Evolutionary conservation across 495 filamentous ascomycete genomes (phyloP), one percentile per base, ranked within the genome.

Genomic region (Physcia stellaris): DNA sequence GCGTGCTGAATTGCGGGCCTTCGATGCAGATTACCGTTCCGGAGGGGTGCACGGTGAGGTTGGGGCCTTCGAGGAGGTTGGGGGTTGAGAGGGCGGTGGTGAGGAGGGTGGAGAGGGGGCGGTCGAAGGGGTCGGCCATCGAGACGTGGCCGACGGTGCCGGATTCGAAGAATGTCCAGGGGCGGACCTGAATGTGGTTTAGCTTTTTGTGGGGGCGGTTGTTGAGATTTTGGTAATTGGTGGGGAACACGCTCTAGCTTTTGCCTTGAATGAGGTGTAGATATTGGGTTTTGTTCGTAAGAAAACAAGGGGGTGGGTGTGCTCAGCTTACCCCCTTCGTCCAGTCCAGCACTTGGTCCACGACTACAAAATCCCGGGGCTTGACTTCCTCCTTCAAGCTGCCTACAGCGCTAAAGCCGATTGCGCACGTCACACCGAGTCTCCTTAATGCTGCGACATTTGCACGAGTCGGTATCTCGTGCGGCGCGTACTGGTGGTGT

Each of bases 1-100:
- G 86, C n/a, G 92, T 96, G 51, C 77, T 84, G 73, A 99, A 99
- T 51, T 92, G 83, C 4, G 90, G 90, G 2, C 90, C 90, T 68
- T 98, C 83, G 76, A 98, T 98, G 66, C 87, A 94, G 42, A 98
- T 65, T 33, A 95, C 55, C 2, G 78, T 81, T 19, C 86, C 88
- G 16, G 66, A 69, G 45, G 76, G 75, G 50, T 95, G 90, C 42
- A 94, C 58, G 19, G 64, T 60, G 4, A 92, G 80, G 19, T 79
- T 80, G 3, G 90, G 80, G 18, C 86, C 86, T 46, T 78, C 71
- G 51, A 93, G 64, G 79, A 94, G 32, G 46, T 67, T 18, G 43
- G 56, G 45, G n/a, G 35, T 37, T 2, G 26, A 28, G 6, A 57
- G 51, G 24, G 47, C 45, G 26, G 64, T 59, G 41, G 66, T 53